Evolutionary conservation across 2,329 filamentous ascomycete species (phyloP).

Genomic region (Annulohypoxylon truncatum): DNA sequence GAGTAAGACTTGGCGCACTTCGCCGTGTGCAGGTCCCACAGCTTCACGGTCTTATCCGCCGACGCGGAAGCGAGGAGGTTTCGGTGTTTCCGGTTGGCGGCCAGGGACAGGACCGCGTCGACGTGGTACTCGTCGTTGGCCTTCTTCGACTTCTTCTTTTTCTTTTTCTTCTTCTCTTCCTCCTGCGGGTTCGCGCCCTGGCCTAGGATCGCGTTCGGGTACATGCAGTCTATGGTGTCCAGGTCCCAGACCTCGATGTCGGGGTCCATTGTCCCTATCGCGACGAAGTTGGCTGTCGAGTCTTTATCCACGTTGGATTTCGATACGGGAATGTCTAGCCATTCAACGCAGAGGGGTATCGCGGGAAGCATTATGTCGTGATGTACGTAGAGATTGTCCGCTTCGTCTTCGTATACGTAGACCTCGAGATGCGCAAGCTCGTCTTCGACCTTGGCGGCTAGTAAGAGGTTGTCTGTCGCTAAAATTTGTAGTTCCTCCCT

Average conservation of each 20-base stretch:
- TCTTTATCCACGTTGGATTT: conserved; percentile 72
- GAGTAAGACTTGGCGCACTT: conserved; percentile 95
- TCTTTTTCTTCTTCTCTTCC: conserved; percentile 78
- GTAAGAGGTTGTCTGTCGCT: conserved; percentile 89
- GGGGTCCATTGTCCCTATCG: conserved; percentile 95
- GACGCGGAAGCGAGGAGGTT: conserved; percentile 95
- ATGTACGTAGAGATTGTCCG: conserved; percentile 97
- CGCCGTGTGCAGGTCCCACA: conserved; percentile 94
- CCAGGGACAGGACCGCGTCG: conserved; percentile 89
- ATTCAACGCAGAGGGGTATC: conserved; percentile 94
- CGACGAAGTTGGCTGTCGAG: conserved; percentile 87
- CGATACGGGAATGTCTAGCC: conserved; percentile 91
- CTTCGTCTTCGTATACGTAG: conserved; percentile 95
- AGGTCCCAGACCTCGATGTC: conserved; percentile 99
- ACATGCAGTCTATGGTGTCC: conserved; percentile 97
- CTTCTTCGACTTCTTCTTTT: conserved; percentile 90
- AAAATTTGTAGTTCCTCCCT: conserved; percentile 93
- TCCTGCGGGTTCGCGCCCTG: conserved; percentile 69
- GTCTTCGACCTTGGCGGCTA: conserved; percentile 95
- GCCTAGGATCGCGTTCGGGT: conserved; percentile 94
- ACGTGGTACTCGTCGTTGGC: conserved; percentile 93
- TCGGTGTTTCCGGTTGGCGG: conserved; percentile 91
- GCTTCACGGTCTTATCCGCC: conserved; percentile 95
- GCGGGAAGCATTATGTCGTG: conserved; percentile 99
- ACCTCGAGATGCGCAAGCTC: conserved; percentile 96